A percentile compares a stretch with the other conserved stretches of the same genome.
These are phyloP conservation scores for Moesziomyces aphidis DNA, from an alignment of 1,284 basidiomycete genomes.

Conservation along the genomic window DNA sequence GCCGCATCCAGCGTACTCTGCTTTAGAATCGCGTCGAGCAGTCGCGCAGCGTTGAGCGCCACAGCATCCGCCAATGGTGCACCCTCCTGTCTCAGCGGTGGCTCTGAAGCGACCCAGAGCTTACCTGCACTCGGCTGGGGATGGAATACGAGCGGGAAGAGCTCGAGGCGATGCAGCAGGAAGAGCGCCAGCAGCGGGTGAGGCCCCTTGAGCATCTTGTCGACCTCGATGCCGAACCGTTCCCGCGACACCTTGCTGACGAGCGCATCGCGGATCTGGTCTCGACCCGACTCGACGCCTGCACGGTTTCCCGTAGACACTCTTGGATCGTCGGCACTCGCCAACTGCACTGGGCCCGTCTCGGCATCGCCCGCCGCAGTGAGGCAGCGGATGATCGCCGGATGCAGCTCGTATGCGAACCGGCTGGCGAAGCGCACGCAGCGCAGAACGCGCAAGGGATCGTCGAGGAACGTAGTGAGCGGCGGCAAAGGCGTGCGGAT, in stretches of 20 bases:
- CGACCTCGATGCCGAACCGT: constrained; percentile 67
- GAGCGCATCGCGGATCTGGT: constrained; percentile 71
- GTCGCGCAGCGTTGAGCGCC: constrained; percentile 42
- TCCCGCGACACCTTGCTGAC: constrained; percentile 64
- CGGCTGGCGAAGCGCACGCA: constrained; percentile 92
- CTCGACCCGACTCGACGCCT: constrained; percentile 51
- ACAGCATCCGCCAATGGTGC: constrained; percentile 19
- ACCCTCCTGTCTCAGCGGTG: background rate
- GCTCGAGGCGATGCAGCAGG: constrained; percentile 54
- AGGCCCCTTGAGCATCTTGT: constrained; percentile 67
- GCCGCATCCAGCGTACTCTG: constrained; percentile 13
- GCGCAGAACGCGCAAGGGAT: constrained; percentile 90
- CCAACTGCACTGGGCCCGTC: constrained; percentile 9
- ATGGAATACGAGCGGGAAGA: constrained; percentile 59
- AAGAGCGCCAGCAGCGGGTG: constrained; percentile 56
- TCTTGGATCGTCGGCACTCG: constrained; percentile 36
- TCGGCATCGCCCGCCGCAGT: constrained; percentile 23
- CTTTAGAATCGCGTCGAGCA: constrained; percentile 38
- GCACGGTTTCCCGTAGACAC: constrained; percentile 6
- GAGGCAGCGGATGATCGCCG: constrained; percentile 72
- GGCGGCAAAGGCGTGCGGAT: constrained; percentile 92
- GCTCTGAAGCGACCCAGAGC: constrained; percentile 3
- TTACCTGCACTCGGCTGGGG: constrained; percentile 43
- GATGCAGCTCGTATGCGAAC: constrained; percentile 84
- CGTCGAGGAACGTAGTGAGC: constrained; percentile 88